Evolutionary conservation across 2,329 filamentous ascomycete species (phyloP), one percentile per base, ranked within the genome.

Genomic region (Clonostachys rosea): DNA sequence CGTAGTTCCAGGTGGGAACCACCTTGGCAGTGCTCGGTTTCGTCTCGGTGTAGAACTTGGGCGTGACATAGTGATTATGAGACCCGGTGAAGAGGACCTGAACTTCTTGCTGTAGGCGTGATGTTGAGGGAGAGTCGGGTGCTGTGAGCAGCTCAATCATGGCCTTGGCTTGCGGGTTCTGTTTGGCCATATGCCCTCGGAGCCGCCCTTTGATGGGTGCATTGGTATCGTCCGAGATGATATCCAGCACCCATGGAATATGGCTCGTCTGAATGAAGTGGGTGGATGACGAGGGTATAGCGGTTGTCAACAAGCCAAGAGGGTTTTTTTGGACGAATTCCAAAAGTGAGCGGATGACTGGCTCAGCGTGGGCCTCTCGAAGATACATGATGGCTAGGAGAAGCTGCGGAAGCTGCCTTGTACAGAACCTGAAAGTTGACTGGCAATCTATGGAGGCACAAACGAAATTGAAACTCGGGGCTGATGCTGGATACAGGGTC

Each of bases 1-100:
- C 70, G 55, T 87, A 88, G 61, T 88, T 83, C 84, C 84, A 87
- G 0, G 84, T 87, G 1, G 83, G 83, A 5, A 84, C 84, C 0
- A 86, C 83, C 54, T 87, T 87, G 11, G 75, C 83, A 0, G 76
- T 82, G 0, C 56, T 59, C 0, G 82, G 83, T 58, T 87, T 87
- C 1, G 84, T 86, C 52, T 81, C 73, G 11, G 66, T 70, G 65
- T 87, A 87, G 63, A 86, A 87, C 50, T 84, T 83, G 1, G 84
- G 81, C 0, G 84, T 86, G 6, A 87, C 75, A 54, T 87, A 87
- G 63, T 84, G 79, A 36, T 86, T 75, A 1, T 69, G 59, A 0
- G 74, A 67, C 0, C 70, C 71, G 41, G 72, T 86, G 69, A 88
- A 87, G 14, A 86, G 66, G 4, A 87, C 67, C 33, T 83, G 60